phyloP scores from a whole-genome alignment of 768 basidiomycete genomes.

The Collybiopsis luxurians region DNA sequence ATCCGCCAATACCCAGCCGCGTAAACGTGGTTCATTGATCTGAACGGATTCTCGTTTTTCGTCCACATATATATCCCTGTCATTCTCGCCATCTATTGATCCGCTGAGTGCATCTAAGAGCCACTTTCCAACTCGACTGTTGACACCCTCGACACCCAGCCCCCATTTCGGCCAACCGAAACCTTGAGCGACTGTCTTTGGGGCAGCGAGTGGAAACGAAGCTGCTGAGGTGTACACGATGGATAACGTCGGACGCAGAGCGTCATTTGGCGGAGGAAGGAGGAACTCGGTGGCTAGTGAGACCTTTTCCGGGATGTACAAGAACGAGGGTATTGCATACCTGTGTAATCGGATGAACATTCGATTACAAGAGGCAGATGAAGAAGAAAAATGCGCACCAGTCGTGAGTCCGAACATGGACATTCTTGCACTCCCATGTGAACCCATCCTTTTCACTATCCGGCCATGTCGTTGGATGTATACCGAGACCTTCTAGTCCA shows the following conservation, averaged over 20 bases:
- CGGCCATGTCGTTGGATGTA: conserved; percentile 88
- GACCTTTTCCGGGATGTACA: conserved; percentile 83
- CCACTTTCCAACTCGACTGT: conserved; percentile 72
- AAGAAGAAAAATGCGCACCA: conserved; percentile 50
- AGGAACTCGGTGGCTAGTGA: conserved; percentile 54
- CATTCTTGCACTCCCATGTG: conserved; percentile 71
- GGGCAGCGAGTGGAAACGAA: conserved; percentile 77
- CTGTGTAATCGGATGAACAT: conserved; percentile 36
- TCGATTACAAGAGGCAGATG: conserved; percentile 5
- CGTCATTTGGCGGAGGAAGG: conserved; percentile 30
- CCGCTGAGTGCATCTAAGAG: conserved; percentile 51
- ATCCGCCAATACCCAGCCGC: conserved; percentile 79
- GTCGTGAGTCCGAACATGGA: conserved; percentile 75
- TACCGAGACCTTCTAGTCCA: conserved; percentile 70
- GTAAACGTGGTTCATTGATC: conserved; percentile 42
- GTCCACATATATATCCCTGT: neutral
- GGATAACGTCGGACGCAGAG: conserved; percentile 45
- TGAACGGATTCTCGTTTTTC: conserved; percentile 3
- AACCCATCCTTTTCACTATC: conserved; percentile 74
- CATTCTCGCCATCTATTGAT: neutral
- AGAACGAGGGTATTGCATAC: conserved; percentile 79
- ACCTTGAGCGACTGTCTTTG: conserved; percentile 74
- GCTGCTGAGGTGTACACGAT: conserved; percentile 84
- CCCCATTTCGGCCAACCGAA: conserved; percentile 79
- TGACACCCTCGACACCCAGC: conserved; percentile 85